phyloP scores from a whole-genome alignment of 78 protist species.

The Dictyostelium discoideum region dicty_2.7 NC_007090.3:5421501-5422000 shows the following conservation, averaged over 20 bases:
- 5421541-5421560: not conserved
- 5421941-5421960: conserved; percentile 87
- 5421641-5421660: conserved; percentile 79
- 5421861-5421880: conserved; percentile 93
- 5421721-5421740: conserved; percentile 80
- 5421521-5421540: not conserved
- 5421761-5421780: conserved; percentile 80
- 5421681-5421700: conserved; percentile 79
- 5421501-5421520: not conserved
- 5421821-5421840: conserved; percentile 92
- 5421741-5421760: conserved; percentile 84
- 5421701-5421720: conserved; percentile 75
- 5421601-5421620: conserved; percentile 69
- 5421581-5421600: not conserved
- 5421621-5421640: conserved; percentile 32
- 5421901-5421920: conserved; percentile 93
- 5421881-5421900: conserved; percentile 93
- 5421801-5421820: conserved; percentile 93
- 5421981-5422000: conserved; percentile 95
- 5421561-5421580: not conserved
- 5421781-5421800: conserved; percentile 84
- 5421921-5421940: conserved; percentile 92
- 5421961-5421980: conserved; percentile 90
- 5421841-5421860: conserved; percentile 97
- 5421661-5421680: conserved; percentile 48